Conservation (phyloP, 805 yeast species). For the Candida vaughaniae region DNA sequence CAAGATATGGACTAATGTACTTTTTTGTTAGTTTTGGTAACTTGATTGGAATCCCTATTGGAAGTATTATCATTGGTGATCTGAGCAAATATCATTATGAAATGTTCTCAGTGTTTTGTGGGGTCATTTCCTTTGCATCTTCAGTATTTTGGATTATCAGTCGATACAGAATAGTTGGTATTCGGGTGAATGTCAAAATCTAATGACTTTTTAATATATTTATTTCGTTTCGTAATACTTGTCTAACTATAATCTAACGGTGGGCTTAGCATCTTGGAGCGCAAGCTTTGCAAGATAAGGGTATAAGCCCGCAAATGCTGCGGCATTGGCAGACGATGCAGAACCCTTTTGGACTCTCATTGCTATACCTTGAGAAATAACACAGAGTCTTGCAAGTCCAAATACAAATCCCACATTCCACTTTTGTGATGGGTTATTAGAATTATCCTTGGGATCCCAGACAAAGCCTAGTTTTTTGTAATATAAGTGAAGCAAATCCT, state of each 20-base stretch:
- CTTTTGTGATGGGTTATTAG: conserved; percentile 42
- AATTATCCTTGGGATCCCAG: conserved; percentile 34
- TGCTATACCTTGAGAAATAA: conserved; percentile 62
- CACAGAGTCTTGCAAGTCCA: conserved; percentile 53
- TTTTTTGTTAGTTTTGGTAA: conserved; percentile 50
- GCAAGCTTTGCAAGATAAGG: conserved; percentile 32
- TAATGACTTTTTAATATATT: conserved; percentile 5
- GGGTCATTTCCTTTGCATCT: conserved; percentile 26
- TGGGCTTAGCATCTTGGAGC: conserved; percentile 14
- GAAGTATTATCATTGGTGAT: conserved; percentile 35
- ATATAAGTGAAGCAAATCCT: conserved; percentile 16
- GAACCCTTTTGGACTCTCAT: conserved; percentile 52
- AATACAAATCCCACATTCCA: conserved; percentile 58
- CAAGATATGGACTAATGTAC: conserved; percentile 65
- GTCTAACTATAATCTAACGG: conserved; percentile 2
- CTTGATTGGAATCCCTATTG: conserved; percentile 37
- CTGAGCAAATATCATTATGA: conserved; percentile 26
- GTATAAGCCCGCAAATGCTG: conserved; percentile 34
- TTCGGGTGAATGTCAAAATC: conserved; percentile 21
- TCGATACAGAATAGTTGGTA: conserved; percentile 32
- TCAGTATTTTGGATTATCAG: conserved; percentile 28
- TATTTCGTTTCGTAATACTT: neutral
- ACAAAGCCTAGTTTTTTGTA: conserved; percentile 23
- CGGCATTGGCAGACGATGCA: conserved; percentile 54
- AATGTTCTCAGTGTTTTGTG: conserved; percentile 34